phyloP scores from a whole-genome alignment of 2,329 filamentous ascomycete species.

The Ceratocystis albifundus region DNA sequence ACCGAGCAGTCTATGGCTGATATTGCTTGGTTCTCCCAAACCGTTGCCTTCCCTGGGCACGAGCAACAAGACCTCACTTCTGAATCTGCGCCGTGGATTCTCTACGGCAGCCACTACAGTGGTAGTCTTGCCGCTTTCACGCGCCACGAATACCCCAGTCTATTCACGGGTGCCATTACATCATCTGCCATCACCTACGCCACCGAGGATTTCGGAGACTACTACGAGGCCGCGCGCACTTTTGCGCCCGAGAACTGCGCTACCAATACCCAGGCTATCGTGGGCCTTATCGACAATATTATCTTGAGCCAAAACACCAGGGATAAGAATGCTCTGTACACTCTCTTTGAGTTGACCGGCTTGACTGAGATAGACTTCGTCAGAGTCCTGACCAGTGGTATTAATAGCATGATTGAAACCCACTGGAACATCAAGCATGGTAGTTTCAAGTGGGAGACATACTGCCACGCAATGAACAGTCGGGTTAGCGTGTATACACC shows the following conservation, averaged over 20 bases:
- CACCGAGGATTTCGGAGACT: conserved; percentile 64
- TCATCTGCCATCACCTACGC: conserved; percentile 70
- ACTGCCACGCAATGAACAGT: conserved; percentile 39
- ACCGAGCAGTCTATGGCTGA: conserved; percentile 77
- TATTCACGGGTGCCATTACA: conserved; percentile 68
- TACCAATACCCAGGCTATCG: conserved; percentile 47
- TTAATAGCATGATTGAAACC: conserved; percentile 36
- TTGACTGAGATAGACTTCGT: conserved; percentile 39
- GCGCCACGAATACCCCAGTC: conserved; percentile 62
- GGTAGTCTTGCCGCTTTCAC: conserved; percentile 69
- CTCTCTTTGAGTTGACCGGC: conserved; percentile 39
- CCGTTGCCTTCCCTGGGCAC: conserved; percentile 59
- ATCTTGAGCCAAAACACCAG: conserved; percentile 34
- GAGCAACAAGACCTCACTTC: conserved; percentile 57
- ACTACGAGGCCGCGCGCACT: conserved; percentile 40
- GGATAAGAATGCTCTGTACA: conserved; percentile 36
- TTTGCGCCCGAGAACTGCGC: conserved; percentile 51
- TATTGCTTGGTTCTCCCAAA: conserved; percentile 64
- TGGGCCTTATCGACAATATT: conserved; percentile 41
- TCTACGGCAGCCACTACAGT: conserved; percentile 75
- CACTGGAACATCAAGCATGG: conserved; percentile 45
- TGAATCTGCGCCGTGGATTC: conserved; percentile 56
- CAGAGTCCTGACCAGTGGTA: conserved; percentile 33
- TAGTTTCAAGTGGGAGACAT: conserved; percentile 34
- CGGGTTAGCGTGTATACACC: conserved; percentile 33